A percentile compares a stretch with the other conserved stretches of the same genome.
These are phyloP conservation scores for Golubevia pallescens DNA, from an alignment of 1,284 basidiomycete species.

Conservation along the genomic window DNA sequence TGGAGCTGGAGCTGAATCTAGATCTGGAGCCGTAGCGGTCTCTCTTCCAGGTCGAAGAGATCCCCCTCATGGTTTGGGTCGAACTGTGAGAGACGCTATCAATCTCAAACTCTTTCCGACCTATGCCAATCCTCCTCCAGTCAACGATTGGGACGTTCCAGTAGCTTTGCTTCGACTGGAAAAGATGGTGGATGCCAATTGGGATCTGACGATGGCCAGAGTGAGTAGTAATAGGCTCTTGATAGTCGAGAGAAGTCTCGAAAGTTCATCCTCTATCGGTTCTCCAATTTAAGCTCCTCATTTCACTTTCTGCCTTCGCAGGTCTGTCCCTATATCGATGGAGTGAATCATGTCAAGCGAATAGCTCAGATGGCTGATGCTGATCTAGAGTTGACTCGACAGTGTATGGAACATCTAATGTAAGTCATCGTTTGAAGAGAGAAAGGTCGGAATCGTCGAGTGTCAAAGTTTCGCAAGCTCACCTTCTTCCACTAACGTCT, in stretches of 20 bases:
- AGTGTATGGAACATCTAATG: conserved; percentile 90
- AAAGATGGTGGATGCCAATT: conserved; percentile 83
- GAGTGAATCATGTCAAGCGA: conserved; percentile 85
- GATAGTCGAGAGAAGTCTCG: too few species aligned
- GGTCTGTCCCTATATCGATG: conserved; percentile 75
- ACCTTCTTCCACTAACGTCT: too few species aligned
- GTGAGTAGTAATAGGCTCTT: conserved; percentile 68
- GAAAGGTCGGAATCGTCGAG: too few species aligned
- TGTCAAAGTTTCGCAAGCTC: too few species aligned
- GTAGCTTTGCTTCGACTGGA: conserved; percentile 83
- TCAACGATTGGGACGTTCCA: conserved; percentile 95
- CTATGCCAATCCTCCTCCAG: conserved; percentile 87
- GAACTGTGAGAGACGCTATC: conserved; percentile 60
- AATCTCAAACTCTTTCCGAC: conserved; percentile 89
- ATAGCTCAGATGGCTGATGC: conserved; percentile 92
- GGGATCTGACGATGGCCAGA: conserved; percentile 93
- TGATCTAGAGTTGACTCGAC: conserved; percentile 80
- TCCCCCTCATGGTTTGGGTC: conserved; percentile 53
- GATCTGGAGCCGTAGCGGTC: too few species aligned
- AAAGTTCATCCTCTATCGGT: too few species aligned
- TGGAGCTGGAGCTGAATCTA: too few species aligned
- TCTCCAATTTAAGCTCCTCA: too few species aligned
- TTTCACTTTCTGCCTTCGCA: background rate
- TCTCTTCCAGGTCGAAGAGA: conserved; percentile 16
- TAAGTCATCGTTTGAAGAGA: conserved; percentile 66